These are phyloP conservation scores for Neonectria hederae DNA, from an alignment of 2,329 filamentous ascomycete genomes.

Conservation along the genomic window DNA sequence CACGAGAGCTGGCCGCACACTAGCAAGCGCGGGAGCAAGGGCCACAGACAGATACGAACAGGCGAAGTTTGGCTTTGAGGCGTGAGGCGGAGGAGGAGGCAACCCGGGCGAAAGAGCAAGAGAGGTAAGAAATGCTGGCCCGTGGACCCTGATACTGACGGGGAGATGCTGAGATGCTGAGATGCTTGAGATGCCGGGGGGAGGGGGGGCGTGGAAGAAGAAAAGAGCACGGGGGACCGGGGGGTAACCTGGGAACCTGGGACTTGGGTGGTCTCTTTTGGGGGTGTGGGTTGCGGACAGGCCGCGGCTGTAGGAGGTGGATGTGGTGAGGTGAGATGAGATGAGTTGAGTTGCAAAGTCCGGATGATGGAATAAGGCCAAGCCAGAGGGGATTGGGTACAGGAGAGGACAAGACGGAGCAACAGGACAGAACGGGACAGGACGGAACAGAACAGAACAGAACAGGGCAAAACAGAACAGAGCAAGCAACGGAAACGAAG, in stretches of 20 bases:
- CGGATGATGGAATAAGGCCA: not conserved
- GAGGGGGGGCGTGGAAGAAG: not conserved
- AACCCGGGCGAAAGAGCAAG: not conserved
- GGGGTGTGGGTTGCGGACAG: conserved; percentile 19
- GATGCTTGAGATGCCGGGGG: not conserved
- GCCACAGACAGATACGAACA: not conserved
- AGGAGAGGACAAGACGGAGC: conserved; percentile 1
- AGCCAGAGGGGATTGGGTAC: not conserved
- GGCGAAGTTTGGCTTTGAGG: not conserved
- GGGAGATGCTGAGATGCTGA: conserved; percentile 5
- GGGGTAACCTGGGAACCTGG: conserved; percentile 16
- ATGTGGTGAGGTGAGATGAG: conserved; percentile 18
- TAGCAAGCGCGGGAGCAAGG: conserved; percentile 4
- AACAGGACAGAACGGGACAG: not conserved
- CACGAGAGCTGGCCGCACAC: not conserved
- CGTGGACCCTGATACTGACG: conserved; percentile 25
- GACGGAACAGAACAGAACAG: conserved; percentile 1
- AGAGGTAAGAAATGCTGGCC: conserved; percentile 14
- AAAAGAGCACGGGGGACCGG: conserved; percentile 13
- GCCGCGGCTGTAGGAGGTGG: conserved; percentile 17
- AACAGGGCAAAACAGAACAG: not conserved
- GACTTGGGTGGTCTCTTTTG: conserved; percentile 22
- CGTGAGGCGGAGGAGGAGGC: not conserved
- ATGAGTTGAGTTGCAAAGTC: conserved; percentile 2
- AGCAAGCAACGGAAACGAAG: not conserved